Evolutionary conservation across 2,329 filamentous ascomycete species (phyloP), one percentile per base, ranked within the genome.

Genomic region (Calonectria fujianensis): DNA sequence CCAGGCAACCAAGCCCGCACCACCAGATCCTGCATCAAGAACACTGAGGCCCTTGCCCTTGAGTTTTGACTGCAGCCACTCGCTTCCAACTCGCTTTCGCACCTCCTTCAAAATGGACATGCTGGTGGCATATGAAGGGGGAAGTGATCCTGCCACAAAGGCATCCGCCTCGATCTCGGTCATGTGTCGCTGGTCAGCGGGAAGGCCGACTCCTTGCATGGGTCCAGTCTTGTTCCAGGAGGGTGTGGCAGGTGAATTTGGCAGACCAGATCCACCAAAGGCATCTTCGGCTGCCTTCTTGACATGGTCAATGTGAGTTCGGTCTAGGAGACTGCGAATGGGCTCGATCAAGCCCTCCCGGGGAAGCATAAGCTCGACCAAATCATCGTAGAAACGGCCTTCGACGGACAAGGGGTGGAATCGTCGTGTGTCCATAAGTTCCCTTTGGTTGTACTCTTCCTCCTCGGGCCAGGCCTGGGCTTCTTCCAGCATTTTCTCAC

Each of bases 181-280:
- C 94, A 96, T 95, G 52, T 89, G 89, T 74, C 89, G 87, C 76
- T 94, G 90, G 24, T 89, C 89, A 0, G 93, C 91, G 70, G 92
- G 89, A 57, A 96, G 85, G 1, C 90, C 88, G 35, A 96, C 91
- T 0, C 91, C 88, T 75, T 90, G 91, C 86, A 95, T 94, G 20
- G 90, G 89, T 39, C 90, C 86, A 39, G 86, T 90, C 80, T 86
- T 91, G 80, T 86, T 90, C 20, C 88, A 87, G 39, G 86, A 85
- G 0, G 94, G 93, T 3, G 94, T 96, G 1, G 93, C 90, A 0
- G 94, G 92, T 2, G 95, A 97, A 81, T 94, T 89, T 4, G 96
- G 96, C 20, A 98, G 87, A 0, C 93, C 91, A 4, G 85, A 85
- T 0, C 96, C 96, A 54, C 96, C 96, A 82, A 98, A 96, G 0